phyloP scores from a whole-genome alignment of 176 grass and related monocot species.

The Musa troglodytarum region DNA sequence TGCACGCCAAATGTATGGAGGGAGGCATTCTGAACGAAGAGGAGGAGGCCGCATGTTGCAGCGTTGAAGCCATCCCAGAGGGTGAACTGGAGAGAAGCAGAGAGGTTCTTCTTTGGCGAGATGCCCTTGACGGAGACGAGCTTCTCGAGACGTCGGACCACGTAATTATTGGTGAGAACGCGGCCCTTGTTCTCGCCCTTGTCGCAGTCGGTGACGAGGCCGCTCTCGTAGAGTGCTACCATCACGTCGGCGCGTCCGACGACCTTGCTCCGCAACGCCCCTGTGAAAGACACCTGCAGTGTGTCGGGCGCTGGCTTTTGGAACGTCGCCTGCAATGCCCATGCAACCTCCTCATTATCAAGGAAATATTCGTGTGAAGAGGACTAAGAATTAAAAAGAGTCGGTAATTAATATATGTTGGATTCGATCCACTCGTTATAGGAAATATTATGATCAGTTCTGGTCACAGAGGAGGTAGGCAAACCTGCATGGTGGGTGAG shows the following conservation, averaged over 20 bases:
- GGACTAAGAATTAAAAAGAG: too few relatives aligned
- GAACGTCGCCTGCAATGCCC: conserved; percentile 46
- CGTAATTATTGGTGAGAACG: conserved; percentile 64
- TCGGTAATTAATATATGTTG: too few relatives aligned
- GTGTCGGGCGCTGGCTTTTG: conserved; percentile 36
- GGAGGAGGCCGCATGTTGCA: conserved; percentile 54
- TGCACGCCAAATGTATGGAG: conserved; percentile 21
- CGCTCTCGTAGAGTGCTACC: conserved; percentile 73
- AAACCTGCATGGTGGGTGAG: conserved; percentile 66
- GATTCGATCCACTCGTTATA: too few relatives aligned
- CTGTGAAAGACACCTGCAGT: conserved; percentile 61
- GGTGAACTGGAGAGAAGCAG: conserved; percentile 46
- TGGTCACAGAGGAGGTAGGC: neutral
- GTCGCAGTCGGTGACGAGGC: conserved; percentile 62
- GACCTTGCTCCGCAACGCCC: conserved; percentile 40
- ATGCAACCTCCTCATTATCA: too few relatives aligned
- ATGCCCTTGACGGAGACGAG: conserved; percentile 42
- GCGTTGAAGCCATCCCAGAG: conserved; percentile 77
- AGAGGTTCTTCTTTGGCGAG: conserved; percentile 50
- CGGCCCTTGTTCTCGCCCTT: conserved; percentile 83
- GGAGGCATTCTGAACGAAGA: conserved; percentile 72
- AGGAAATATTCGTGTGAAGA: too few relatives aligned
- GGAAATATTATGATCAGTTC: too few relatives aligned
- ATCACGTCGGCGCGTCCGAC: conserved; percentile 57
- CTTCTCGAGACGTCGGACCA: conserved; percentile 78